Evolutionary conservation across 805 yeast species (phyloP).

Genomic region (Spathaspora hagerdaliae): DNA sequence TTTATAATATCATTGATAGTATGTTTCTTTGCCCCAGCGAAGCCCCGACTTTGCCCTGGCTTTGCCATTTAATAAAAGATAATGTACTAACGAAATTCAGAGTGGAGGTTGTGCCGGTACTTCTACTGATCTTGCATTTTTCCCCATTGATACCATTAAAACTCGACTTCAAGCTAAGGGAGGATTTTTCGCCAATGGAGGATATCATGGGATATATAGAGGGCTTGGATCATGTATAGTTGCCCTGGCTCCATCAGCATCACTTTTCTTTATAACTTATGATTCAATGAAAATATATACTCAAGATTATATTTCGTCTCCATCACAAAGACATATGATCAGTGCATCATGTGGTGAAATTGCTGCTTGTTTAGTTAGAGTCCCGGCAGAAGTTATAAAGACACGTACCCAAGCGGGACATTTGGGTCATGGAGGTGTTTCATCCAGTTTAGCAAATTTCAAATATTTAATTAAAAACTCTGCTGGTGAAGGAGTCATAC

Average conservation of each 20-base stretch:
- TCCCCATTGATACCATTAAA: slow-evolving; percentile 94
- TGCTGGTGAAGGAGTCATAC: slow-evolving; percentile 71
- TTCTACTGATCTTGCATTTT: slow-evolving; percentile 87
- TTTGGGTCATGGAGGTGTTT: slow-evolving; percentile 25
- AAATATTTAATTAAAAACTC: slow-evolving; percentile 55
- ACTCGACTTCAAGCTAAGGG: slow-evolving; percentile 94
- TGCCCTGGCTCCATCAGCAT: slow-evolving; percentile 82
- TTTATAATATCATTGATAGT: slow-evolving; percentile 31
- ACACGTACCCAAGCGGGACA: slow-evolving; percentile 76
- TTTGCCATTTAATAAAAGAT: too few relatives aligned
- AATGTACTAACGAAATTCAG: slow-evolving; percentile 14
- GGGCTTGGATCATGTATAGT: slow-evolving; percentile 93
- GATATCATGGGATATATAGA: slow-evolving; percentile 83
- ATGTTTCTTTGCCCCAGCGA: slow-evolving; percentile 12
- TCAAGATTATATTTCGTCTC: slow-evolving; percentile 19
- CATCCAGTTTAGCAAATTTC: slow-evolving; percentile 70
- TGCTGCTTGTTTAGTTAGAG: slow-evolving; percentile 90
- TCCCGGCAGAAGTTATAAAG: slow-evolving; percentile 94
- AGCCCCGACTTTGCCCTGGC: not conserved
- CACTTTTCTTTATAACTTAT: slow-evolving; percentile 61
- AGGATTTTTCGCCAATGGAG: slow-evolving; percentile 91
- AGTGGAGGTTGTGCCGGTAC: slow-evolving; percentile 97
- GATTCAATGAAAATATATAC: slow-evolving; percentile 62
- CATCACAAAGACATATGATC: slow-evolving; percentile 65
- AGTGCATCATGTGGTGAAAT: slow-evolving; percentile 89